A percentile compares a stretch with the other conserved stretches of the same genome.
Evolutionary conservation across 129 eudicot genomes (phyloP).

Genomic region (Logfia minima): DNA sequence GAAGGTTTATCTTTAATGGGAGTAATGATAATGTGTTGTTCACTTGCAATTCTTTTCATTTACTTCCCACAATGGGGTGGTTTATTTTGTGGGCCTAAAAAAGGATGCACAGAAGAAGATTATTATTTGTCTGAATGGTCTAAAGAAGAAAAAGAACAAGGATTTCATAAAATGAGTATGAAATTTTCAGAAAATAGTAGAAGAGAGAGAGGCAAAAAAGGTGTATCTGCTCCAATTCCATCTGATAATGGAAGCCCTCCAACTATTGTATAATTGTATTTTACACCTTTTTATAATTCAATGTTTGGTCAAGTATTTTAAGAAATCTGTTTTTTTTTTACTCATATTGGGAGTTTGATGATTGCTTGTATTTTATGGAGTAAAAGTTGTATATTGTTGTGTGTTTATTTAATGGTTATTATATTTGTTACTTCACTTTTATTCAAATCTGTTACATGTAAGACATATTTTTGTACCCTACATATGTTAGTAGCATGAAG

Average conservation of each 20-base stretch:
- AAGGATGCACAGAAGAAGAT: conserved; percentile 71
- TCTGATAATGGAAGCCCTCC: conserved; percentile 31
- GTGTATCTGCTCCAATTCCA: conserved; percentile 34
- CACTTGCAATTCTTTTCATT: conserved; percentile 52
- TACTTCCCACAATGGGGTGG: conserved; percentile 98
- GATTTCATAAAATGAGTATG: conserved; percentile 60
- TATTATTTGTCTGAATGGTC: conserved; percentile 79
- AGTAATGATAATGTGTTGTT: conserved; percentile 76
- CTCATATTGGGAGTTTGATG: neutral
- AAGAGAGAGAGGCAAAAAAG: conserved; percentile 60
- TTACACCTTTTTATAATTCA: neutral
- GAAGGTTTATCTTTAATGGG: conserved; percentile 75
- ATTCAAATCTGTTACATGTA: neutral
- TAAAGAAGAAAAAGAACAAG: conserved; percentile 51
- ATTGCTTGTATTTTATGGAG: neutral
- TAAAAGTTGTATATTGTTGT: conserved; percentile 20
- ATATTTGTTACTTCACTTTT: neutral
- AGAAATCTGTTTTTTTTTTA: conserved; percentile 11
- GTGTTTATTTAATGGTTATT: neutral
- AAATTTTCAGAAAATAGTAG: conserved; percentile 66
- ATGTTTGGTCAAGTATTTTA: neutral
- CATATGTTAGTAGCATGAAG: neutral
- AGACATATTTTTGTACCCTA: neutral
- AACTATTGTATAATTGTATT: conserved; percentile 27
- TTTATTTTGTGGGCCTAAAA: conserved; percentile 63